Percentiles rank a stretch among this genome's conserved stretches.
phyloP scores from a whole-genome alignment of 306 rosid species.

The Dalbergia cultrata region DNA sequence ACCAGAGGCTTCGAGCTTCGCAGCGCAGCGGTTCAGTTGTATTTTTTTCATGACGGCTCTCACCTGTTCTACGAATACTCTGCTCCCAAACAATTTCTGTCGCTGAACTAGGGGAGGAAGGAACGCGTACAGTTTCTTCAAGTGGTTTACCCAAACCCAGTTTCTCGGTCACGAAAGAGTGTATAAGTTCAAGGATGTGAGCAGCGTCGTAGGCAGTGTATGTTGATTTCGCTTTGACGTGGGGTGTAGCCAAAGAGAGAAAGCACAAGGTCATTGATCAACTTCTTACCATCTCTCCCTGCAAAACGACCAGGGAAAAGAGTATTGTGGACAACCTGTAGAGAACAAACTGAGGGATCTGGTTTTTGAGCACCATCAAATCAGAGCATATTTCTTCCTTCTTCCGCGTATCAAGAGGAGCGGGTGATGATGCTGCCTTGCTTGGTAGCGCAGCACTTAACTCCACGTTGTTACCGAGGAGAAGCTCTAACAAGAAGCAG shows the following conservation, averaged over 20 bases:
- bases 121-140: too few relatives aligned
- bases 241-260: neutral
- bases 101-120: neutral
- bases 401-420: neutral
- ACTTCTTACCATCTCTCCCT: neutral
- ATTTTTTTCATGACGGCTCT: too few relatives aligned
- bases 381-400: neutral
- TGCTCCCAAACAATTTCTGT: too few relatives aligned
- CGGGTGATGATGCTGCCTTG: neutral
- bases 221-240: too few relatives aligned
- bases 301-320: too few relatives aligned
- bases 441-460: neutral
- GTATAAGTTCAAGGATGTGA: too few relatives aligned
- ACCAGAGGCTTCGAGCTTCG: neutral
- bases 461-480: neutral
- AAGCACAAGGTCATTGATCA: neutral
- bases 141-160: too few relatives aligned
- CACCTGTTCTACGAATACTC: too few relatives aligned
- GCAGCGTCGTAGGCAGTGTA: too few relatives aligned
- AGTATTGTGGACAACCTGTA: neutral
- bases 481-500: conserved; percentile 12
- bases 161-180: too few relatives aligned
- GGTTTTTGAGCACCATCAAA: neutral
- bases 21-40: neutral
- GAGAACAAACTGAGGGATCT: neutral